These are phyloP conservation scores for Penicillium sp. DNA, from an alignment of 2,329 filamentous ascomycete species.

Conservation along the genomic window DNA sequence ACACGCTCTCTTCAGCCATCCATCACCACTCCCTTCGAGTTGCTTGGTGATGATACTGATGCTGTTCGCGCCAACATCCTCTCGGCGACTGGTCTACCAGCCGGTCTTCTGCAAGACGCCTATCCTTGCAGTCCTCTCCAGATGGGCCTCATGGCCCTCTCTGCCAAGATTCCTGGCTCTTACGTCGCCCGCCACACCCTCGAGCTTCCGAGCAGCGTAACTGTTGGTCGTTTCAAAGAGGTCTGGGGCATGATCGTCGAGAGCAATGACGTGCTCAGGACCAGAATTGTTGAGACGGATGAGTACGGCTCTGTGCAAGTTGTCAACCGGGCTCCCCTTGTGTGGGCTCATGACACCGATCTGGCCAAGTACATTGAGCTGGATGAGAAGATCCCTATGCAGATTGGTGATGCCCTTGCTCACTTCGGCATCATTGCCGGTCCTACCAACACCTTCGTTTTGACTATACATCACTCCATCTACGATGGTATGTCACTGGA, in stretches of 20 bases:
- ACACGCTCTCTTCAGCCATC: not conserved
- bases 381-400: constrained; percentile 18
- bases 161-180: constrained; percentile 34
- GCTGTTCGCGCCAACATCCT: constrained; percentile 4
- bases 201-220: constrained; percentile 27
- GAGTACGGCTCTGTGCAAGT: constrained; percentile 27
- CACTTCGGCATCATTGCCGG: constrained; percentile 17
- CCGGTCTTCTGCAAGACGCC: constrained; percentile 24
- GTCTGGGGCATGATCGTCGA: constrained; percentile 40
- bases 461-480: constrained; percentile 48
- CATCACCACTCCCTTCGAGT: constrained; percentile 1
- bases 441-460: constrained; percentile 35
- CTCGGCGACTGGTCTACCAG: constrained; percentile 11
- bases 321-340: constrained; percentile 21
- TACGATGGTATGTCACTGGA: constrained; percentile 41
- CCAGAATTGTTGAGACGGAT: constrained; percentile 29
- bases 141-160: constrained; percentile 37
- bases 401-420: constrained; percentile 19
- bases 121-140: constrained; percentile 33
- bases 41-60: constrained; percentile 3
- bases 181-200: constrained; percentile 43
- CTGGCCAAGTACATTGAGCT: constrained; percentile 15
- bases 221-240: constrained; percentile 36
- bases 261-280: constrained; percentile 42
- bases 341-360: constrained; percentile 21